Conservation (phyloP, 805 yeast species). For the Ogataea allantospora region DNA sequence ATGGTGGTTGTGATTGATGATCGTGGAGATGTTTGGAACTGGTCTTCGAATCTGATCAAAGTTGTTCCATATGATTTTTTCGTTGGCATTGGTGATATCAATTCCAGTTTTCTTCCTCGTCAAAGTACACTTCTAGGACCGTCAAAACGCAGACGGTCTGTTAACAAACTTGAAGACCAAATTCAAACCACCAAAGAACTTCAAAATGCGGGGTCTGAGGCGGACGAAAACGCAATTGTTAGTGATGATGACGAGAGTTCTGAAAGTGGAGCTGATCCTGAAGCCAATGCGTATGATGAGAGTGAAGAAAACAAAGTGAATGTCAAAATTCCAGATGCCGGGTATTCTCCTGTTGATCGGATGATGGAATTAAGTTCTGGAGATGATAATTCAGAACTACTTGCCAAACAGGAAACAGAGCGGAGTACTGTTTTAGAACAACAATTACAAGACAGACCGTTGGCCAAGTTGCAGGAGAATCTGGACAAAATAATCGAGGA, state of each 20-base stretch:
- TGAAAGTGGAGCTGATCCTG: not conserved
- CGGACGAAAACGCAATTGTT: conserved; percentile 15
- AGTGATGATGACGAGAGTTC: conserved; percentile 17
- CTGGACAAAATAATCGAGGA: conserved; percentile 50
- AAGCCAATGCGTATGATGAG: conserved; percentile 17
- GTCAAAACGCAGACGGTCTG: conserved; percentile 54
- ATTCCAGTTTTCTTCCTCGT: conserved; percentile 86
- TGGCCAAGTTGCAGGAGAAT: conserved; percentile 77
- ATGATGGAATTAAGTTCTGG: conserved; percentile 50
- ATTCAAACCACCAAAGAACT: conserved; percentile 26
- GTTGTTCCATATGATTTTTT: conserved; percentile 95
- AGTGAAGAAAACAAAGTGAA: conserved; percentile 26
- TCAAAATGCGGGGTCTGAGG: conserved; percentile 6
- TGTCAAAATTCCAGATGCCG: conserved; percentile 21
- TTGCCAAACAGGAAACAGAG: conserved; percentile 57
- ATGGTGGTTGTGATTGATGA: conserved; percentile 97
- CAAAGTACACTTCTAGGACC: conserved; percentile 63
- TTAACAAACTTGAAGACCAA: conserved; percentile 54
- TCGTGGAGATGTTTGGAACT: conserved; percentile 98
- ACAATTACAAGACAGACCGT: conserved; percentile 78
- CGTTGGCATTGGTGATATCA: conserved; percentile 96
- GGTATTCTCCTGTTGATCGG: conserved; percentile 47
- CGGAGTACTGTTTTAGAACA: conserved; percentile 71
- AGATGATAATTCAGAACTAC: conserved; percentile 45
- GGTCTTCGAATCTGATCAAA: conserved; percentile 88